Evolutionary conservation across 1,139 yeast species (phyloP).

Genomic region (Meyerozyma carpophila): DNA sequence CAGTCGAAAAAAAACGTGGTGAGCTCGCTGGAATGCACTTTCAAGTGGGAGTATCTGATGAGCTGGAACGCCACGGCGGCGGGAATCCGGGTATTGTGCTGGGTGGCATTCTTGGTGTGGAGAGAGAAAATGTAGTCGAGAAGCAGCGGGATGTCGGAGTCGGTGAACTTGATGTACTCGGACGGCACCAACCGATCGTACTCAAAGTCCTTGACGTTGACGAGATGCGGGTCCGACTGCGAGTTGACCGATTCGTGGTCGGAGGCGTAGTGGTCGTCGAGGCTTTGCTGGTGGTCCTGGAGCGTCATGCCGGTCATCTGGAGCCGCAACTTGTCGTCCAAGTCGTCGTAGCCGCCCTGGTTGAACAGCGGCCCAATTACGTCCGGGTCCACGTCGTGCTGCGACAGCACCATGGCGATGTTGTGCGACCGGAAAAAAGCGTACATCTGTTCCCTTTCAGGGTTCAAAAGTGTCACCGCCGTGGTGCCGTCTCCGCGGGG

Average conservation of each 20-base stretch:
- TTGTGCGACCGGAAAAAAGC: constrained; percentile 38
- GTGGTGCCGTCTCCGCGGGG: constrained; percentile 22
- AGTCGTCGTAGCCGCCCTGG: constrained; percentile 33
- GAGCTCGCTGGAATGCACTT: constrained; percentile 46
- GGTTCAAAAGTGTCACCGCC: constrained; percentile 29
- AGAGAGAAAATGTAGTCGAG: constrained; percentile 51
- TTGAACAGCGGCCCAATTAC: constrained; percentile 14
- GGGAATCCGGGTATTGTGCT: constrained; percentile 57
- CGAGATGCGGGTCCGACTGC: constrained; percentile 21
- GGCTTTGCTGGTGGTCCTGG: constrained; percentile 13
- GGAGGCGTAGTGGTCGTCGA: constrained; percentile 14
- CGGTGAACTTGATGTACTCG: constrained; percentile 55
- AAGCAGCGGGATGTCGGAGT: constrained; percentile 58
- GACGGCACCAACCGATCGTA: constrained; percentile 42
- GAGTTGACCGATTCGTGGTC: constrained; percentile 8
- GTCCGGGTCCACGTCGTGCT: constrained; percentile 10
- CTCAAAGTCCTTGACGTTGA: constrained; percentile 36
- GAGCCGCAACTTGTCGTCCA: constrained; percentile 39
- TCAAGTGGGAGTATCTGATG: constrained; percentile 56
- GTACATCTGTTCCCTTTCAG: constrained; percentile 26
- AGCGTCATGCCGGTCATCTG: constrained; percentile 31
- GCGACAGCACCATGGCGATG: constrained; percentile 20
- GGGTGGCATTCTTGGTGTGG: constrained; percentile 23
- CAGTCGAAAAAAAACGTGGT: constrained; percentile 56
- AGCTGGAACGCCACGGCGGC: constrained; percentile 68